phyloP scores from a whole-genome alignment of 495 filamentous ascomycete species.

The Aspergillus saccharolyticus region DNA sequence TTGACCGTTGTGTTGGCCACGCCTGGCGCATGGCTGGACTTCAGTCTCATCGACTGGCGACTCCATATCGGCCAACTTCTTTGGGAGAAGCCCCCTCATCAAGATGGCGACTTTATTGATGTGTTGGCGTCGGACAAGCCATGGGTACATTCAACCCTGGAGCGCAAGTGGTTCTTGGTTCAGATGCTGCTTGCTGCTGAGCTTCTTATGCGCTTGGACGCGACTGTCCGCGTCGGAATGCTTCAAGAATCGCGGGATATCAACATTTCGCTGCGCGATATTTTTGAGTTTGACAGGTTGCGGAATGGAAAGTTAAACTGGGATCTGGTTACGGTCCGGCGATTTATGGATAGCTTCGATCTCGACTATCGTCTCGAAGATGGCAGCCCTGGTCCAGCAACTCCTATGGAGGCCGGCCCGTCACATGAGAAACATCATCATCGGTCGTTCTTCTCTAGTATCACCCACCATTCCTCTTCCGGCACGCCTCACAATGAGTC shows the following conservation, averaged over 20 bases:
- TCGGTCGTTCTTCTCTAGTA: constrained; percentile 24
- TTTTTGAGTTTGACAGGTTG: constrained; percentile 57
- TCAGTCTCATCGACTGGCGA: constrained; percentile 74
- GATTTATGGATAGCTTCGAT: constrained; percentile 70
- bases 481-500: constrained; percentile 19
- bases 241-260: constrained; percentile 44
- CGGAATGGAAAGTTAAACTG: constrained; percentile 68
- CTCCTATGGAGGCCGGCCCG: constrained; percentile 12
- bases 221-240: constrained; percentile 52
- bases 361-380: constrained; percentile 15
- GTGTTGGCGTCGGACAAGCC: constrained; percentile 30
- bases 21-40: constrained; percentile 65
- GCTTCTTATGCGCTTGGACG: constrained; percentile 68
- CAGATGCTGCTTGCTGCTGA: constrained; percentile 76
- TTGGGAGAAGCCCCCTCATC: constrained; percentile 56
- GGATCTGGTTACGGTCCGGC: constrained; percentile 70
- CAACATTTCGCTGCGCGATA: constrained; percentile 52
- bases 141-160: constrained; percentile 37
- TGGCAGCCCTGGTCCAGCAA: constrained; percentile 6
- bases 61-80: constrained; percentile 75
- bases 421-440: constrained; percentile 20
- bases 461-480: constrained; percentile 24
- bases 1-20: constrained; percentile 41
- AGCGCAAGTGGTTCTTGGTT: constrained; percentile 72
- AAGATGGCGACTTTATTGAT: constrained; percentile 48